A percentile compares a stretch with the other conserved stretches of the same genome.
These are phyloP conservation scores for Tuber calosporum DNA, from an alignment of 495 filamentous ascomycete genomes.

Conservation along the genomic window DNA sequence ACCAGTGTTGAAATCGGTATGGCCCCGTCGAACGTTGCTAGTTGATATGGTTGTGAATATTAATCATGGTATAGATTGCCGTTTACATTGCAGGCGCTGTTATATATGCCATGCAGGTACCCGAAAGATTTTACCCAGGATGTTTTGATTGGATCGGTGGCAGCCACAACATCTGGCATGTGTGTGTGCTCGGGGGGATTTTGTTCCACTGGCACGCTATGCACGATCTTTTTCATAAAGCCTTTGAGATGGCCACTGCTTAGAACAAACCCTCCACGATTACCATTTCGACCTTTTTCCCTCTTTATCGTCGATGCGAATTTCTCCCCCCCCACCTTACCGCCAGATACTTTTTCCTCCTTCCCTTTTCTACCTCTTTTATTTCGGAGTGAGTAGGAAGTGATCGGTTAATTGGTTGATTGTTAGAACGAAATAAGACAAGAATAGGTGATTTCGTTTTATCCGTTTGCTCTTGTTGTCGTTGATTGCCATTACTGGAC, in stretches of 20 bases:
- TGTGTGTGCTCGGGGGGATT: conserved; percentile 93
- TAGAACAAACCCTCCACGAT: conserved; percentile 1
- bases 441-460: background rate
- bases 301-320: background rate
- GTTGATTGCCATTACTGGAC: background rate
- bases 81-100: conserved; percentile 81
- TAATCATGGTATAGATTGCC: conserved; percentile 43
- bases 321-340: background rate
- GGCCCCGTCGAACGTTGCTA: background rate
- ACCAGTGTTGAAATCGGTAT: conserved; percentile 67
- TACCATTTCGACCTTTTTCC: background rate
- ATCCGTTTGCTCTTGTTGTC: background rate
- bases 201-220: conserved; percentile 93
- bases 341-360: background rate
- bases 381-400: background rate
- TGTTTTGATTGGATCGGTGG: conserved; percentile 90
- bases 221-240: conserved; percentile 83
- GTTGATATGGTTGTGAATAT: conserved; percentile 15
- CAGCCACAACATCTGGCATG: conserved; percentile 95
- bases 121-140: conserved; percentile 86
- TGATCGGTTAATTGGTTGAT: background rate
- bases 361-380: background rate
- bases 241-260: conserved; percentile 61
- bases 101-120: conserved; percentile 88
- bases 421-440: background rate